Conservation (phyloP, 495 filamentous ascomycete species). For the Tirmania nivea region DNA sequence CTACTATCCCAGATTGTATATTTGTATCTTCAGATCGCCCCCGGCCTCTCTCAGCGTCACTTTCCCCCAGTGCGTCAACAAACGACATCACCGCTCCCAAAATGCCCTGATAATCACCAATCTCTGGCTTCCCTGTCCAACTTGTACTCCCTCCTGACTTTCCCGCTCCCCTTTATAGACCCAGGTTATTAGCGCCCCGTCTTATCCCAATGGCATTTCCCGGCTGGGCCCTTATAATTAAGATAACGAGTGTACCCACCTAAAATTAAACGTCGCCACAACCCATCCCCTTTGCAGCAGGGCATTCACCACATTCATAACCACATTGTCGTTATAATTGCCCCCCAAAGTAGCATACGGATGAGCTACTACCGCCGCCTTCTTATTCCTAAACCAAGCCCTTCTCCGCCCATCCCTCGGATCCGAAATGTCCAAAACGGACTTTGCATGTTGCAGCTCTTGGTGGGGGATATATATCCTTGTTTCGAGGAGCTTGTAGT, state of each 20-base stretch:
- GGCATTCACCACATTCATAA: conserved; percentile 37
- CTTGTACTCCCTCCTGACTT: conserved; percentile 52
- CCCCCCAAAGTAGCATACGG: conserved; percentile 81
- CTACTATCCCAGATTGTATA: neutral
- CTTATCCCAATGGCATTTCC: no score
- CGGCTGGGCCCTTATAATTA: no score
- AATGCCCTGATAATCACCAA: conserved; percentile 59
- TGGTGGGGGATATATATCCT: conserved; percentile 49
- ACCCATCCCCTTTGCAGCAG: conserved; percentile 47
- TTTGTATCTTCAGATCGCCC: neutral
- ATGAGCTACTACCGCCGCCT: conserved; percentile 63
- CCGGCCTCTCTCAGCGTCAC: conserved; percentile 5
- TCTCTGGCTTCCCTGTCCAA: conserved; percentile 65
- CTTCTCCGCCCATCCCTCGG: conserved; percentile 23
- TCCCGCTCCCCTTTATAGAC: conserved; percentile 40
- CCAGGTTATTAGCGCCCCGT: neutral
- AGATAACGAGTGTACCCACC: conserved; percentile 28
- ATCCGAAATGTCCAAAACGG: conserved; percentile 12
- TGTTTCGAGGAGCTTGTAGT: conserved; percentile 50
- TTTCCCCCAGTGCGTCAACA: neutral
- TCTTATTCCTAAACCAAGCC: neutral
- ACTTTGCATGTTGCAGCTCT: conserved; percentile 19
- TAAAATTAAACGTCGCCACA: conserved; percentile 82
- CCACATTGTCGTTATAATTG: conserved; percentile 59
- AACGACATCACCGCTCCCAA: conserved; percentile 26